Base-by-base conservation (phyloP, 257 asterid species). In the Nicotiana benthamiana region DNA sequence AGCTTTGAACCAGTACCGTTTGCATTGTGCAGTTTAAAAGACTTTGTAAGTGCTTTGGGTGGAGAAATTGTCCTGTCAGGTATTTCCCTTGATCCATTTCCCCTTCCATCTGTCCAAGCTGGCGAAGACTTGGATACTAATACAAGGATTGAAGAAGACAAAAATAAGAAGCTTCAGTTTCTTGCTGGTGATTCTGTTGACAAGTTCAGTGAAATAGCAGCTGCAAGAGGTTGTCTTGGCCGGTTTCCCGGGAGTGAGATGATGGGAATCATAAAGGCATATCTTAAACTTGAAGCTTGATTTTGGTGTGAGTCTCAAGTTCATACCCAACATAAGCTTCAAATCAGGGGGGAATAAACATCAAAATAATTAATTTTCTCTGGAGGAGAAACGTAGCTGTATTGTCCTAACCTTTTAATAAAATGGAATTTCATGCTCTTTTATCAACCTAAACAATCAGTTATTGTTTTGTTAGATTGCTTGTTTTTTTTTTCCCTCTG, bases 1-100 rank as follows among this genome's bases (percentile, higher is more conserved):
- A 96, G 99, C 91, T 94, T 94, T 68, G 98, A 96, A 89, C 95
- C 98, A 0, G 98, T 96, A 80, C 99, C 98, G 0, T 94, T 94
- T 68, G 51, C 97, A n/a, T 67, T 94, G 57, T 96, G 99, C 82
- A 88, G 89, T 57, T 77, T 96, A 83, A 91, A 87, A 80, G 98
- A 96, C 86, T 94, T 92, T 83, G 93, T 91, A 53, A 92, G 86
- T 34, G 91, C 95, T 63, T 32, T 87, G 30, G 98, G 99, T 34
- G 97, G 97, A 51, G 98, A 94, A 62, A 81, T 90, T 0, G 81
- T 65, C 27, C 86, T 96, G 76, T 83, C 86, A 34, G 91, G 83
- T 80, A 92, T 88, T 77, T 90, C 97, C 12, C 93, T 92, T 1
- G 97, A 91, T 59, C 91, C 97, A 8, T 96, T 94, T 81, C 97